phyloP scores from a whole-genome alignment of 208 protist genomes.

The Acanthamoeba quina region DNA sequence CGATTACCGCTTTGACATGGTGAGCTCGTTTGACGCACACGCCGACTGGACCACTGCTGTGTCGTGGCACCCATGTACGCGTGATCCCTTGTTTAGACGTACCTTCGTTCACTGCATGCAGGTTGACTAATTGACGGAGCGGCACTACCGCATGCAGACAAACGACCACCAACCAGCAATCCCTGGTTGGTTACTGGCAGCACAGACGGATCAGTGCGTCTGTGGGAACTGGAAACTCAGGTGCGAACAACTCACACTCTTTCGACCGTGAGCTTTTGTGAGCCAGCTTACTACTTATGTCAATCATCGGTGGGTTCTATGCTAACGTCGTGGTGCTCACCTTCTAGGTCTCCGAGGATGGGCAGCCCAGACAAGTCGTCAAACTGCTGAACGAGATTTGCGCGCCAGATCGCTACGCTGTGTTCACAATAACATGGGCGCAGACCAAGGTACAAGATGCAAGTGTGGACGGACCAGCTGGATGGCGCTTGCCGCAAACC shows the following conservation, averaged over 20 bases:
- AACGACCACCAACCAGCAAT: neutral
- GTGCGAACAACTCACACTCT: neutral
- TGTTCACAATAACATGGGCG: neutral
- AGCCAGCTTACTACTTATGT: neutral
- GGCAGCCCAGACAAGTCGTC: neutral
- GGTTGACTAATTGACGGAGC: neutral
- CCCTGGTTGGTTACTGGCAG: conserved; percentile 19
- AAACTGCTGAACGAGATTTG: neutral
- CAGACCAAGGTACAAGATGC: neutral
- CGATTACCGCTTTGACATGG: neutral
- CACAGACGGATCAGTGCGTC: conserved; percentile 13
- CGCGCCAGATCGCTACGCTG: conserved; percentile 1
- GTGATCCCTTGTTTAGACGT: neutral
- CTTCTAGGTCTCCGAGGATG: neutral
- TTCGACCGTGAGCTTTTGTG: no score
- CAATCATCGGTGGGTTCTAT: no score
- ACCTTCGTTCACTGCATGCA: neutral
- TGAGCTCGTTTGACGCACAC: neutral
- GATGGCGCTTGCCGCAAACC: no score
- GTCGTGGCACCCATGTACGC: conserved; percentile 19
- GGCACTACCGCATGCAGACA: neutral
- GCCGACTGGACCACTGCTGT: conserved; percentile 18
- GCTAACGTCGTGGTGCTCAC: neutral
- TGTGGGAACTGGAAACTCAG: conserved; percentile 32
- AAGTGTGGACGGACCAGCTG: neutral